Evolutionary conservation across 352 stramenopile genomes (phyloP).

Genomic region (Pythium dissotocum): DNA sequence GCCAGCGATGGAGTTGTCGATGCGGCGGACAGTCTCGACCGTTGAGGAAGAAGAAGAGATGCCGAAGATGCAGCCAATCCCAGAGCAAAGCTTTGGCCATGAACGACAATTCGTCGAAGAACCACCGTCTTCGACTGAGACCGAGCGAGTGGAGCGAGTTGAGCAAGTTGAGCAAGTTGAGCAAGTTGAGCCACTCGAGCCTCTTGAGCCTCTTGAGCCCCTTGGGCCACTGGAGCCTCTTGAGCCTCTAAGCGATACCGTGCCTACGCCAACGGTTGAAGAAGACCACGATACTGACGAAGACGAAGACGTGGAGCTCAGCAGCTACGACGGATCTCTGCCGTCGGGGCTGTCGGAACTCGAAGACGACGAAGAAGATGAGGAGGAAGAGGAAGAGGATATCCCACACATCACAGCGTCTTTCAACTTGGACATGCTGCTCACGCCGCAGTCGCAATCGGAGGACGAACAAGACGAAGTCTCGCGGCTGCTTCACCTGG

Average conservation of each 20-base stretch:
- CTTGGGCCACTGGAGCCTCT: too few species aligned
- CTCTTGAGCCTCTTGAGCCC: too few species aligned
- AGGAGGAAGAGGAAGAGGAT: neutral
- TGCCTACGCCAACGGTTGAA: neutral
- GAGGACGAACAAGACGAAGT: neutral
- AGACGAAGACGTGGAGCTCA: neutral
- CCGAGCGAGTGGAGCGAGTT: neutral
- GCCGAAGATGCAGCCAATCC: neutral
- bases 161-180: too few species aligned
- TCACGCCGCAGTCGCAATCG: neutral
- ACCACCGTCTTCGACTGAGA: neutral
- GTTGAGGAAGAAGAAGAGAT: conserved; percentile 20
- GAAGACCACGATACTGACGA: neutral
- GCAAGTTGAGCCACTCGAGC: too few species aligned
- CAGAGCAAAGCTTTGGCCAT: conserved; percentile 14
- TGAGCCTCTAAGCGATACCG: neutral
- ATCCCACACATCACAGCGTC: neutral
- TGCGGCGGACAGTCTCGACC: conserved; percentile 4
- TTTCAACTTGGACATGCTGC: neutral
- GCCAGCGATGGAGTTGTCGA: conserved; percentile 11
- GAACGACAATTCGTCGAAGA: neutral
- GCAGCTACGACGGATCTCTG: neutral
- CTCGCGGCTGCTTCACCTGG: neutral
- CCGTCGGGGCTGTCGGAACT: neutral
- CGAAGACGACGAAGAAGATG: neutral